Percentiles rank a stretch among this genome's conserved stretches.
Conservation (phyloP, 345 rosid species). For the Sisymbrium irio region DNA sequence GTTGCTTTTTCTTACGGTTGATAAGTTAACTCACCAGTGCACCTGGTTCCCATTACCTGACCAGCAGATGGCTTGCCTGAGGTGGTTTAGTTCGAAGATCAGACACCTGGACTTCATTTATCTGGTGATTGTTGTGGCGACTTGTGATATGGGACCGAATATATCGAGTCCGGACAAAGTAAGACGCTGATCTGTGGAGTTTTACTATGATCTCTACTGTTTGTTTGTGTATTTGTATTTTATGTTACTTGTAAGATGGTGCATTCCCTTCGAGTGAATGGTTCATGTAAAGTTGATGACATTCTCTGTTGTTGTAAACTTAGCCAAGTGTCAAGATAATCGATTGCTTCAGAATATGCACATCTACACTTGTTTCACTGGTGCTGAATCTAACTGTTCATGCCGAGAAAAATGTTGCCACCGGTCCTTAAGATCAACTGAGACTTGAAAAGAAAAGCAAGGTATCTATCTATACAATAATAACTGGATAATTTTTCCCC, state of each 20-base stretch:
- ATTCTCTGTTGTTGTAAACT: slow-evolving; percentile 12
- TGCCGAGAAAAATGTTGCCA: too few relatives aligned
- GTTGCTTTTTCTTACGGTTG: not conserved
- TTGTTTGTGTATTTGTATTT: slow-evolving; percentile 23
- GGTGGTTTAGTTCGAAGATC: slow-evolving; percentile 51
- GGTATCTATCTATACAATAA: too few relatives aligned
- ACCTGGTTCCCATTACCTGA: slow-evolving; percentile 34
- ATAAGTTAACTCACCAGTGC: not conserved
- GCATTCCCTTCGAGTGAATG: slow-evolving; percentile 35
- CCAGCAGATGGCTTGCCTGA: slow-evolving; percentile 66
- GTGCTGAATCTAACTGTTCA: not conserved
- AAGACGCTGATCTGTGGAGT: slow-evolving; percentile 18
- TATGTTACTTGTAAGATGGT: slow-evolving; percentile 23
- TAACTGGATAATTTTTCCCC: too few relatives aligned
- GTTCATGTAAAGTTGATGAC: slow-evolving; percentile 29
- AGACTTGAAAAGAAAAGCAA: too few relatives aligned
- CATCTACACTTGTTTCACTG: not conserved
- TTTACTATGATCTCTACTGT: slow-evolving; percentile 20
- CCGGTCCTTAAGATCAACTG: too few relatives aligned
- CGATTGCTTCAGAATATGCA: slow-evolving; percentile 14
- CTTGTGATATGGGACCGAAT: slow-evolving; percentile 16
- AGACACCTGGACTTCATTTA: slow-evolving; percentile 32
- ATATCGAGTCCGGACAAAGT: slow-evolving; percentile 28
- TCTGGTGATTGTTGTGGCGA: slow-evolving; percentile 28
- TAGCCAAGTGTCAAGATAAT: not conserved